A percentile compares a stretch with the other conserved stretches of the same genome.
Conservation (phyloP, 352 stramenopile genomes). For the Phytopythium ostracodes region DNA sequence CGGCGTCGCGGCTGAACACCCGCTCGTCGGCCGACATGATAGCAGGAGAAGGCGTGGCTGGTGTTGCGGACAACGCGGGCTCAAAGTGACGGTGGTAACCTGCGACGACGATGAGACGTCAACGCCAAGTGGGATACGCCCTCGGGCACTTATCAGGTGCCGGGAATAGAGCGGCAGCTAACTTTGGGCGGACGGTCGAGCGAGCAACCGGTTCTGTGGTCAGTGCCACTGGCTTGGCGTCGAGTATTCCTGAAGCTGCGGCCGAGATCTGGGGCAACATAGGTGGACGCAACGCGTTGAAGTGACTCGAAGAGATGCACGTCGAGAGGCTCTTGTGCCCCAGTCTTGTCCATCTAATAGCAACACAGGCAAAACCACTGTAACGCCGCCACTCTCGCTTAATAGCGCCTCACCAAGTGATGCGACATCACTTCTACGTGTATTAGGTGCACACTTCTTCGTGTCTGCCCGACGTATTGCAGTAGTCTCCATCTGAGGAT, state of each 20-base stretch:
- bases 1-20: conserved; percentile 23
- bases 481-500: too few relatives aligned
- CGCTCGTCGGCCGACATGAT: conserved; percentile 15
- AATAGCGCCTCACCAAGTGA: neutral
- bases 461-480: too few relatives aligned
- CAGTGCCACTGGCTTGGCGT: too few relatives aligned
- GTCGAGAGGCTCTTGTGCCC: neutral
- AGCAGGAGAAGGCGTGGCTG: neutral
- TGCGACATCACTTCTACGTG: neutral
- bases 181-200: neutral
- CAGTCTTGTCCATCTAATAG: neutral
- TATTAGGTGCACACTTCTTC: too few relatives aligned
- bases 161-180: neutral
- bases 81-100: too few relatives aligned
- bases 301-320: conserved; percentile 5
- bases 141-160: neutral
- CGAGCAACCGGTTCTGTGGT: neutral
- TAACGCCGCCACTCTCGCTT: too few relatives aligned
- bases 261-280: neutral
- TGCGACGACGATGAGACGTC: neutral
- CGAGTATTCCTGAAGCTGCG: neutral
- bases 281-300: neutral
- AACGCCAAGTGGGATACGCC: neutral
- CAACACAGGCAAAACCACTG: neutral
- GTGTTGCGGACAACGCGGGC: neutral